Evolutionary conservation across 495 filamentous ascomycete species (phyloP), one percentile per base, ranked within the genome.

Genomic region (Penicillium malachiteum): DNA sequence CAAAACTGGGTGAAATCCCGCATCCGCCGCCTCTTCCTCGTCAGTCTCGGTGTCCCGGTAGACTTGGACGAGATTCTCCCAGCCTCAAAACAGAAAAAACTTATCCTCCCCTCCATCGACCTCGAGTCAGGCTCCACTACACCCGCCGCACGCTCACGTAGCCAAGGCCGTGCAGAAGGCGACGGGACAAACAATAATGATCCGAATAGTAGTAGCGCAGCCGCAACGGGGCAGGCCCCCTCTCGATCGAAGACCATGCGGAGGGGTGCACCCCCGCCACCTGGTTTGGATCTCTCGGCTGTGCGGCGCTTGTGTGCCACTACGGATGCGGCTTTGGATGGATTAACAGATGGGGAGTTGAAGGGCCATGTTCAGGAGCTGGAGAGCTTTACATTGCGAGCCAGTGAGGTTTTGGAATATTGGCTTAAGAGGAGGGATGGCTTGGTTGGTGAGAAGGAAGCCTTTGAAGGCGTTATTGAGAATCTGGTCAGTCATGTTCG

Each of bases 1-100:
- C 93, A 95, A 0, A 93, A 99, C 71, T 99, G 94, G 94, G 91
- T 96, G 56, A 91, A 95, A 53, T 96, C 90, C 46, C 91, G 93
- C 48, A 97, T 97, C 65, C 89, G 94, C 50, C 89, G 94, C 9
- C 83, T 97, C 38, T 99, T 99, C 71, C 84, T 99, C 34, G 94
- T 99, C 38, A 96, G 90, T 10, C 82, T 99, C 4, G 94, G 94
- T 13, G 94, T 99, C 1, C 94, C 94, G 5, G 87, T 99, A 45
- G 94, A 99, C 61, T 80, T 99, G 3, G 94, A 99, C 70, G 94
- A 97, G 74, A 97, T 97, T 56, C 82, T 97, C 16, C 94, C 94
- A 2, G 90, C 92, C 2, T 93, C 90, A 35, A 97, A 96, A 72
- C 95, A 97, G 67, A 97, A 97, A 80, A 96, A 97, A 64, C 86